Evolutionary conservation across 2,329 filamentous ascomycete genomes (phyloP).

Genomic region (Diaporthe batatas): DNA sequence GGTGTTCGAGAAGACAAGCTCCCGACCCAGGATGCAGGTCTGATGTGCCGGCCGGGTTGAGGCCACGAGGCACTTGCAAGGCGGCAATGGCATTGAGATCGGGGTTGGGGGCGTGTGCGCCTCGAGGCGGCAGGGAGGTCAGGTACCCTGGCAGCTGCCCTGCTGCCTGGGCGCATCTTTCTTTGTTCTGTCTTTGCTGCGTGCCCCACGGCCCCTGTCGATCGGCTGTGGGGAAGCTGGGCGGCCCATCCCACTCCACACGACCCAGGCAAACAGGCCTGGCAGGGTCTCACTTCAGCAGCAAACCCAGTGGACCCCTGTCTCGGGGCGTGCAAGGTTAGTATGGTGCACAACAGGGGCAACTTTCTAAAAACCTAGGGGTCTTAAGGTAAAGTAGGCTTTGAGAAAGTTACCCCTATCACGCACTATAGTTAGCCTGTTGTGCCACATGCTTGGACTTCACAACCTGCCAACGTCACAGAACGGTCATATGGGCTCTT

Average conservation of each 20-base stretch:
- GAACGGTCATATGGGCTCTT: background rate
- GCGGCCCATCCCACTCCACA: background rate
- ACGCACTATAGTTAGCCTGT: too few relatives aligned
- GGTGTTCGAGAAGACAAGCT: background rate
- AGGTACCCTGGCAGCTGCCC: background rate
- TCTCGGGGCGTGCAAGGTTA: background rate
- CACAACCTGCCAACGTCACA: background rate
- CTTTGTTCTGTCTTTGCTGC: background rate
- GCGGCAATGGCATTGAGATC: conserved; percentile 13
- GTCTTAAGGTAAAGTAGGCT: too few relatives aligned
- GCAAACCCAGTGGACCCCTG: background rate
- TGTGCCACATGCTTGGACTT: background rate
- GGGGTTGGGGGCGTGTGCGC: background rate
- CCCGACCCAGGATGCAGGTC: background rate
- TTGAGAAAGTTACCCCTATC: too few relatives aligned
- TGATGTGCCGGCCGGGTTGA: conserved; percentile 14
- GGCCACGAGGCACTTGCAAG: conserved; percentile 37
- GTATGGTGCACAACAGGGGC: too few relatives aligned
- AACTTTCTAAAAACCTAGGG: too few relatives aligned
- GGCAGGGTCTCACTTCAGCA: conserved; percentile 1
- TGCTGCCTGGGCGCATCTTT: background rate
- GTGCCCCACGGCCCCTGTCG: conserved; percentile 18
- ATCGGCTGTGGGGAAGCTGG: conserved; percentile 13
- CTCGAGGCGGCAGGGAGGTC: background rate
- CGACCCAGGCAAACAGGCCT: too few relatives aligned